Evolutionary conservation across 2,329 filamentous ascomycete genomes (phyloP), one percentile per base, ranked within the genome.

Genomic region (Botrytis fabae): DNA sequence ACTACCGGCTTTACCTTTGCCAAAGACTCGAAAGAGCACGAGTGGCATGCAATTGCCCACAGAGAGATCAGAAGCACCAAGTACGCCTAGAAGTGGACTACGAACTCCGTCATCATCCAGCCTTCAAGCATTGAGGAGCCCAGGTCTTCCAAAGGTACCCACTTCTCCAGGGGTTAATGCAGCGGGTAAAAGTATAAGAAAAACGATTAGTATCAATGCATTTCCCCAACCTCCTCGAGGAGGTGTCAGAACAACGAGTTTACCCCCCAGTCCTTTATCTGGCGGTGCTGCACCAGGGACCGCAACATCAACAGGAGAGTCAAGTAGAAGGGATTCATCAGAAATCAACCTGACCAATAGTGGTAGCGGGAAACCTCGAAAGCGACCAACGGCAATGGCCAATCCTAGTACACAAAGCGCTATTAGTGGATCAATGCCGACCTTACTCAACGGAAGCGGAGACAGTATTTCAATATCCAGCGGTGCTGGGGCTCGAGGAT

Each of bases 151-250:
- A 8, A 85, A 88, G 25, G 84, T 88, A 28, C 88, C 87, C 74
- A 85, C 87, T 2, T 82, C 86, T 9, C 86, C 89, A 14, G 85
- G 84, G 51, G 83, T 89, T 22, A 90, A 88, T 75, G 84, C 85
- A 46, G 85, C 88, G 8, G 89, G 90, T 40, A 95, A 91, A 82
- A 89, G 91, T 1, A 83, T 98, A 72, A 90, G 94, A 75, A 97
- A 97, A 83, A 93, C 93, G 1, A 92, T 97, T 79, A 98, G 95
- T 85, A 97, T 98, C 80, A 95, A 95, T 80, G 91, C 94, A 1
- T 98, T 98, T 80, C 95, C 95, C 44, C 93, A 97, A 76, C 95
- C 95, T 22, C 95, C 95, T 22, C 91, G 91, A 77, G 89, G 90
- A 65, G 86, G 87, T 71, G 86, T 83, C 71, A 86, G 88, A 76